Evolutionary conservation across 768 basidiomycete species (phyloP).

Genomic region (Leccinellum albellum): DNA sequence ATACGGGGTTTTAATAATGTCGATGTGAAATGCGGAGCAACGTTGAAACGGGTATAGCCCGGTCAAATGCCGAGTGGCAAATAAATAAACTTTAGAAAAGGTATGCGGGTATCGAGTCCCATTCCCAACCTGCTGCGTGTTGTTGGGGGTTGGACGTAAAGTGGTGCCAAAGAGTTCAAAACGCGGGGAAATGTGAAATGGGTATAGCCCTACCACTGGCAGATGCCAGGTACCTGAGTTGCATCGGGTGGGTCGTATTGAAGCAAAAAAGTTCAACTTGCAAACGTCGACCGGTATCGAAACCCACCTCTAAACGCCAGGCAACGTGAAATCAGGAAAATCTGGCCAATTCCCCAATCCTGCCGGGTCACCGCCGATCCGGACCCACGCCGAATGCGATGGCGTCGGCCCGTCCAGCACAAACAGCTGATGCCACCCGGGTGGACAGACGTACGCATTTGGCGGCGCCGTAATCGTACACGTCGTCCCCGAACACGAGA

Average conservation of each 20-base stretch:
- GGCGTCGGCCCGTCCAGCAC: conserved; percentile 78
- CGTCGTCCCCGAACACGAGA: conserved; percentile 64
- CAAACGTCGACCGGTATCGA: no score
- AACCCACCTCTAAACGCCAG: conserved; percentile 44
- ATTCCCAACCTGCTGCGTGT: background rate
- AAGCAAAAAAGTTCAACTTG: background rate
- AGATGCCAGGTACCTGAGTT: no score
- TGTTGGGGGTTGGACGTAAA: no score
- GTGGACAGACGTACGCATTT: conserved; percentile 63
- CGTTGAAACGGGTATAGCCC: conserved; percentile 41
- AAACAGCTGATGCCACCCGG: conserved; percentile 75
- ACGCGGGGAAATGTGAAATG: conserved; percentile 27
- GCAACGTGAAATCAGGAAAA: conserved; percentile 61
- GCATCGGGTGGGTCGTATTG: no score
- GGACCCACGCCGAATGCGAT: conserved; percentile 68
- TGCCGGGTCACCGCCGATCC: conserved; percentile 75
- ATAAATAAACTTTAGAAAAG: background rate
- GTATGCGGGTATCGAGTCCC: background rate
- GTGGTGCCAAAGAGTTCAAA: background rate
- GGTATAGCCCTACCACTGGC: no score
- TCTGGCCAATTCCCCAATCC: conserved; percentile 70
- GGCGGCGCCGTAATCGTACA: conserved; percentile 80
- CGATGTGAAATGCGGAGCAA: no score
- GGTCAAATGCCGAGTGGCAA: background rate
- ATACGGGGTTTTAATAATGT: no score